Conservation (phyloP, 2,329 filamentous ascomycete genomes). For the Fusarium sp. region DNA sequence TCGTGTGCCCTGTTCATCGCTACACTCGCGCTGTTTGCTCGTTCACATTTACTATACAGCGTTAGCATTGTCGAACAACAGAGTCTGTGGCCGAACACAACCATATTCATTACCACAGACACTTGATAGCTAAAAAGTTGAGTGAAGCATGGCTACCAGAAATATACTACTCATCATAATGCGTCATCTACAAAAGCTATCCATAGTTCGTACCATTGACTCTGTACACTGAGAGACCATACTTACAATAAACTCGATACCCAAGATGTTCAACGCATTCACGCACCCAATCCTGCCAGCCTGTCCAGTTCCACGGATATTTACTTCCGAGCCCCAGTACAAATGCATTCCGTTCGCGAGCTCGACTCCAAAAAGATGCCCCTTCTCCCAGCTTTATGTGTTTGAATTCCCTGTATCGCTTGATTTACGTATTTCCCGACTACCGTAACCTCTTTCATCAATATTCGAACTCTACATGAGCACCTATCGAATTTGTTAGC, state of each 20-base stretch:
- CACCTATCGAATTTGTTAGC: conserved; percentile 40
- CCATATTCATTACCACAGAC: not conserved
- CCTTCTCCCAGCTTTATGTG: conserved; percentile 30
- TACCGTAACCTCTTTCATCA: conserved; percentile 1
- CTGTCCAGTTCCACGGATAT: conserved; percentile 24
- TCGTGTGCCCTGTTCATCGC: not conserved
- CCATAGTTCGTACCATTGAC: conserved; percentile 18
- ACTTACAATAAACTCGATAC: conserved; percentile 36
- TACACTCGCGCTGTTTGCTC: not conserved
- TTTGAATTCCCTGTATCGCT: conserved; percentile 21
- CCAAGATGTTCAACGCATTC: conserved; percentile 27
- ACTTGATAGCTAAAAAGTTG: not conserved
- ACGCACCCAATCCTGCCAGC: conserved; percentile 21
- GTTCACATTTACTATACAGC: not conserved
- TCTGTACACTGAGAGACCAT: conserved; percentile 33
- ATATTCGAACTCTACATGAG: conserved; percentile 45
- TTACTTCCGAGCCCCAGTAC: conserved; percentile 28
- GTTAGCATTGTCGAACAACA: not conserved
- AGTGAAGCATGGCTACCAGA: not conserved
- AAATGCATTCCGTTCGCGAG: conserved; percentile 40
- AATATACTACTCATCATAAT: conserved; percentile 6
- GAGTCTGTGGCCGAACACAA: not conserved
- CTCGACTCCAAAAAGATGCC: conserved; percentile 41
- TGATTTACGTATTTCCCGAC: not conserved
- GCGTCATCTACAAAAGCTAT: conserved; percentile 16